Conservation (phyloP, 768 basidiomycete species). For the Suillus decipiens region DNA sequence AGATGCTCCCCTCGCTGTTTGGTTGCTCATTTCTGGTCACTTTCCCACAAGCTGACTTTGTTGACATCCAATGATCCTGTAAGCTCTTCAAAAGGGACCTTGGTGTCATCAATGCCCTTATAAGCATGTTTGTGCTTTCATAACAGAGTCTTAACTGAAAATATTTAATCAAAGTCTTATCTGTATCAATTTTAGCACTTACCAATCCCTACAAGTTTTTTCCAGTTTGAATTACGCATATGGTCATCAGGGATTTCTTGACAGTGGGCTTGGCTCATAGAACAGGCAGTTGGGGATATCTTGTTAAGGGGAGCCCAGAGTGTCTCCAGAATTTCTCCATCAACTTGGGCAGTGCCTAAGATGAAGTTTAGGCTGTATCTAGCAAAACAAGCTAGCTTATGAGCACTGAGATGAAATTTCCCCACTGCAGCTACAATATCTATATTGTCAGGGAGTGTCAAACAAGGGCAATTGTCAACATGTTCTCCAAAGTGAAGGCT, state of each 20-base stretch:
- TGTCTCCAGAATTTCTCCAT: too few relatives aligned
- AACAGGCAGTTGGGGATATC: too few relatives aligned
- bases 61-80: background rate
- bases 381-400: too few relatives aligned
- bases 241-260: slow-evolving; percentile 19
- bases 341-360: too few relatives aligned
- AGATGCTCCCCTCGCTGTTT: slow-evolving; percentile 6
- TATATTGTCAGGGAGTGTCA: too few relatives aligned
- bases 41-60: slow-evolving; percentile 2
- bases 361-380: too few relatives aligned
- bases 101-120: slow-evolving; percentile 9
- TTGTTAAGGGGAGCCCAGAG: too few relatives aligned
- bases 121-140: background rate
- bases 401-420: too few relatives aligned
- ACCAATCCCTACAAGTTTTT: slow-evolving; percentile 30
- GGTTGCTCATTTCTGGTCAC: background rate
- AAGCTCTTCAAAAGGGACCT: slow-evolving; percentile 3
- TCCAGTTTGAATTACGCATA: slow-evolving; percentile 36
- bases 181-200: background rate
- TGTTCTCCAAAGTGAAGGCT: slow-evolving; percentile 18
- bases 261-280: too few relatives aligned
- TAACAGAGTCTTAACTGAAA: background rate
- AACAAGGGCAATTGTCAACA: background rate
- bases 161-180: background rate
- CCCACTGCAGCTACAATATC: slow-evolving; percentile 22